A percentile compares a stretch with the other conserved stretches of the same genome.
Evolutionary conservation across 345 rosid species (phyloP).

Genomic region (Eucalyptus curtisii): DNA sequence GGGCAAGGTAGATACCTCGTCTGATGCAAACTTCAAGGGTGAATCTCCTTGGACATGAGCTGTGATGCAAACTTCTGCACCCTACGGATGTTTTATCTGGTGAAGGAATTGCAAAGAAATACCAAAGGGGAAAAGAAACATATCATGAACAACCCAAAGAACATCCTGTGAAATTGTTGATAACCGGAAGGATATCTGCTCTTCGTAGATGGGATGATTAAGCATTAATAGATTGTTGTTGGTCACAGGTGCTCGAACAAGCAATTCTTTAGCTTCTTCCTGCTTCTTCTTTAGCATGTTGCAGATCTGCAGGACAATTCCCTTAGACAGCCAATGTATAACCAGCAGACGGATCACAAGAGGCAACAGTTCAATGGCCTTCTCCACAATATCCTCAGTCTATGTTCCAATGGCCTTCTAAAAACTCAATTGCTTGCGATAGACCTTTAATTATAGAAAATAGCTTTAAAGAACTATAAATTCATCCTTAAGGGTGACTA

Average conservation of each 20-base stretch:
- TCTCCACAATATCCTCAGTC: neutral
- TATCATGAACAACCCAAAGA: neutral
- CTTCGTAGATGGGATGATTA: constrained; percentile 65
- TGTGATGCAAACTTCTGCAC: constrained; percentile 47
- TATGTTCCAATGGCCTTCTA: neutral
- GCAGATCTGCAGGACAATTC: constrained; percentile 39
- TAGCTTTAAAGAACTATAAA: neutral
- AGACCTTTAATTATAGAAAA: no score
- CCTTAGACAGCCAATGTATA: neutral
- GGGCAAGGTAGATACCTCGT: neutral
- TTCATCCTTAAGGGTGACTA: neutral
- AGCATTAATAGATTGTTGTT: constrained; percentile 72
- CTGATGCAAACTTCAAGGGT: neutral
- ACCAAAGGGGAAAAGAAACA: neutral
- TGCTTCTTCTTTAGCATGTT: constrained; percentile 69
- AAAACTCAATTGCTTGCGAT: neutral
- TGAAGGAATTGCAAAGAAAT: constrained; percentile 24
- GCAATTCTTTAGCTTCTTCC: constrained; percentile 72
- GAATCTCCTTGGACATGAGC: constrained; percentile 18
- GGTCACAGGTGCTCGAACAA: constrained; percentile 72
- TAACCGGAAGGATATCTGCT: constrained; percentile 67
- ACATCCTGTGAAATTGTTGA: neutral
- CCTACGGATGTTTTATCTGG: constrained; percentile 38
- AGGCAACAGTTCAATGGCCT: neutral
- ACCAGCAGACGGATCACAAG: neutral